Evolutionary conservation across 202 grass and related monocot genomes (phyloP).

Genomic region (Elaeis oleifera): DNA sequence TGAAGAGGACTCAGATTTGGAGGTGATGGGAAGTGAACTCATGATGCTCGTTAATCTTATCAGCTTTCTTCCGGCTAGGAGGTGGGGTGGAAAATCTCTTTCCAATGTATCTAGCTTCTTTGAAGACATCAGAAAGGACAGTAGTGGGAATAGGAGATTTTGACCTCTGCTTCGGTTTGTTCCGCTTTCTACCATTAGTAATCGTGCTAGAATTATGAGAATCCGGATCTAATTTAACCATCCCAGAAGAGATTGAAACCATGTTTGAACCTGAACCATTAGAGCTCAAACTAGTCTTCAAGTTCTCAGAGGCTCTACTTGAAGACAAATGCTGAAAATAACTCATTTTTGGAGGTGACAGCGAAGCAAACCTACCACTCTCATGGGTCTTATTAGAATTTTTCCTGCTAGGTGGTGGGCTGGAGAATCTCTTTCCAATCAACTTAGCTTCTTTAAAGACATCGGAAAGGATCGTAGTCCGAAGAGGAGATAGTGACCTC

Average conservation of each 20-base stretch:
- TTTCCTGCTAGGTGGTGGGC: constrained; percentile 37
- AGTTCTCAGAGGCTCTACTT: not conserved
- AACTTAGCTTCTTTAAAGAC: constrained; percentile 66
- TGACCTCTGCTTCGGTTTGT: constrained; percentile 43
- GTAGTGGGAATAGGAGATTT: constrained; percentile 54
- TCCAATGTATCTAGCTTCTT: constrained; percentile 57
- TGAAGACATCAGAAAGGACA: constrained; percentile 65
- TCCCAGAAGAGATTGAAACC: constrained; percentile 29
- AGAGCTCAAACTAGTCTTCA: constrained; percentile 27
- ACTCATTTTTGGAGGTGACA: too few relatives aligned
- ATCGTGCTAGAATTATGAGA: constrained; percentile 10
- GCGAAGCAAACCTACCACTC: too few relatives aligned
- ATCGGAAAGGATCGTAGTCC: constrained; percentile 40
- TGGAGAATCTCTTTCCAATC: constrained; percentile 50
- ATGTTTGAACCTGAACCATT: constrained; percentile 49
- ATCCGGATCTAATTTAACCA: not conserved
- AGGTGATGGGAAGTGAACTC: constrained; percentile 8
- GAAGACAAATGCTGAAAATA: too few relatives aligned
- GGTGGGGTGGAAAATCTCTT: constrained; percentile 90
- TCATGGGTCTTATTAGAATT: too few relatives aligned
- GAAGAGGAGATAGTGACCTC: constrained; percentile 56
- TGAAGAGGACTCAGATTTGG: constrained; percentile 24
- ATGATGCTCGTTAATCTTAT: constrained; percentile 1
- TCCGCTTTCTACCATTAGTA: not conserved
- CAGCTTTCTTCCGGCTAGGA: constrained; percentile 31